These are phyloP conservation scores for Daldinia grandis DNA, from an alignment of 495 filamentous ascomycete species.

Conservation along the genomic window DNA sequence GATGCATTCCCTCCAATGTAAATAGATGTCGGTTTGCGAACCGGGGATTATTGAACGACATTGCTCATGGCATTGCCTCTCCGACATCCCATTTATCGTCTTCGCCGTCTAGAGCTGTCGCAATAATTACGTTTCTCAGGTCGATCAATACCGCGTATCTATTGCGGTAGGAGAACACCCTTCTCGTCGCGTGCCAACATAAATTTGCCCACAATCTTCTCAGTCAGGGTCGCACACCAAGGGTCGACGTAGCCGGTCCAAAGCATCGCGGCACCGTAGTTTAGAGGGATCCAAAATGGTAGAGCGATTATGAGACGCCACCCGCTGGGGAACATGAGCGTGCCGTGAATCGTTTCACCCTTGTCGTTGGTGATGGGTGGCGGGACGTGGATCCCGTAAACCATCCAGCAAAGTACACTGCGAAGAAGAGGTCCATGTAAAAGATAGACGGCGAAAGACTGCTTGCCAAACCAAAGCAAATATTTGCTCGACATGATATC, in stretches of 20 bases:
- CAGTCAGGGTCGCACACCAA: conserved; percentile 67
- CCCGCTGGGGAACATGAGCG: conserved; percentile 47
- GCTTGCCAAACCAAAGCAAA: conserved; percentile 72
- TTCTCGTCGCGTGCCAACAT: conserved; percentile 62
- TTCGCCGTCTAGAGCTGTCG: background rate
- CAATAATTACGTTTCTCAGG: conserved; percentile 12
- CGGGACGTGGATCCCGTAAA: conserved; percentile 66
- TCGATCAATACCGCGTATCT: conserved; percentile 19
- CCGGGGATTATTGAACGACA: background rate
- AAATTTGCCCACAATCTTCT: conserved; percentile 63
- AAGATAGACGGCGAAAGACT: conserved; percentile 74
- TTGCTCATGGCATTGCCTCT: background rate
- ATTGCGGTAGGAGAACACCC: conserved; percentile 49
- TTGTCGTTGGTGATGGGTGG: conserved; percentile 60
- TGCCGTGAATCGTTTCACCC: conserved; percentile 50
- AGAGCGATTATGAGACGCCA: conserved; percentile 56
- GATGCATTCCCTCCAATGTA: background rate
- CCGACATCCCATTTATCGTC: background rate
- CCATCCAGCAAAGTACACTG: conserved; percentile 69
- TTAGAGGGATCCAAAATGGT: conserved; percentile 65
- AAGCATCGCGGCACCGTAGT: conserved; percentile 65
- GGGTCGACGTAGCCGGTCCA: conserved; percentile 75
- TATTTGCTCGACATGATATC: conserved; percentile 63
- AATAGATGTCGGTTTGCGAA: background rate
- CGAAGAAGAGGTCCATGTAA: conserved; percentile 72